These are phyloP conservation scores for Canna indica DNA, from an alignment of 176 grass and related monocot genomes.

Conservation along the genomic window DNA sequence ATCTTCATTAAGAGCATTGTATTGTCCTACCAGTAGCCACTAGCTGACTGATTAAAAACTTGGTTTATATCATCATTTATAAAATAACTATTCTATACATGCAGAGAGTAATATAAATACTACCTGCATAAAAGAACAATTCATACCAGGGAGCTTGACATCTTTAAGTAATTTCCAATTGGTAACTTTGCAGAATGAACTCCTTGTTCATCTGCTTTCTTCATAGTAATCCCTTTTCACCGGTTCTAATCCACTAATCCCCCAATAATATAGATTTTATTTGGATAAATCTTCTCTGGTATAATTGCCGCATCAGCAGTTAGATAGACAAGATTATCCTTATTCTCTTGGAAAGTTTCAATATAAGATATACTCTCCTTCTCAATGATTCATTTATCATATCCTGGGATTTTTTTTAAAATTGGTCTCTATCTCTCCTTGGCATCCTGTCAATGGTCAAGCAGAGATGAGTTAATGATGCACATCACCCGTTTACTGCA, in stretches of 20 bases:
- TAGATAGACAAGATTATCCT: too few species aligned
- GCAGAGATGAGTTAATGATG: constrained; percentile 71
- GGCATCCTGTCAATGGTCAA: constrained; percentile 82
- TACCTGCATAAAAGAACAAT: background rate
- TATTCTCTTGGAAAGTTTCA: too few species aligned
- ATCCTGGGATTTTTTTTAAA: constrained; percentile 64
- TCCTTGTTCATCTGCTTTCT: too few species aligned
- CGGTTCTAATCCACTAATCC: constrained; percentile 78
- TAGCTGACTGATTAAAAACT: too few species aligned
- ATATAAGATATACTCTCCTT: constrained; percentile 48
- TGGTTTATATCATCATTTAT: too few species aligned
- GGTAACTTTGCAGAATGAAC: too few species aligned
- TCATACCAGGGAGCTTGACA: constrained; percentile 81
- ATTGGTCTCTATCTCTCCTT: constrained; percentile 63
- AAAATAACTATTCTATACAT: too few species aligned
- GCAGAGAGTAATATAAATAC: background rate
- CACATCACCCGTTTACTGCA: too few species aligned
- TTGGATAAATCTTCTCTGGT: constrained; percentile 66
- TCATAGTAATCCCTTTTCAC: constrained; percentile 69
- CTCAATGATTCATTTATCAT: constrained; percentile 78
- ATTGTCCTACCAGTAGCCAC: too few species aligned
- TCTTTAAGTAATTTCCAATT: constrained; percentile 67
- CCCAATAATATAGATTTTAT: constrained; percentile 82
- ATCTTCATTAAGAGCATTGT: too few species aligned
- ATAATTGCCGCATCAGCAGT: too few species aligned